Evolutionary conservation across 441 rosid genomes (phyloP).

Genomic region (Mallotus japonicus): DNA sequence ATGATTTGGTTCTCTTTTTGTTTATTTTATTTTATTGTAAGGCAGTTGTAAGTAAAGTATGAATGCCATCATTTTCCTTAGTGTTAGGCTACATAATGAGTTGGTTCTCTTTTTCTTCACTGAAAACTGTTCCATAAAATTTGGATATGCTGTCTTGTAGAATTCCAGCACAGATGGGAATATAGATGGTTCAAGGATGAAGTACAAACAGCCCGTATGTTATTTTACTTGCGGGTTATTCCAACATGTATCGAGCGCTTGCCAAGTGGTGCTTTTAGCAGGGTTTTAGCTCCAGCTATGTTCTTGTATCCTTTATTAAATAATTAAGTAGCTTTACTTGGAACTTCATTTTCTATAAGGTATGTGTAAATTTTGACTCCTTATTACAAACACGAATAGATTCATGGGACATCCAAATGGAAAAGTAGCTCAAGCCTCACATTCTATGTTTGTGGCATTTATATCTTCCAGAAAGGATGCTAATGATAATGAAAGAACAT

Average conservation of each 20-base stretch:
- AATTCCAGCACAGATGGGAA: conserved; percentile 39
- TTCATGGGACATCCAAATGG: conserved; percentile 81
- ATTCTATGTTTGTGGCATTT: conserved; percentile 74
- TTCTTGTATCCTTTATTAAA: conserved; percentile 75
- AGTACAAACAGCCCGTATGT: conserved; percentile 84
- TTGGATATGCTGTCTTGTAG: conserved; percentile 33
- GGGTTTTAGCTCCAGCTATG: conserved; percentile 75
- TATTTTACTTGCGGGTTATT: conserved; percentile 82
- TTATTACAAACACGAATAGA: conserved; percentile 46
- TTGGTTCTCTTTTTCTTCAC: neutral
- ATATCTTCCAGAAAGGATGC: conserved; percentile 62
- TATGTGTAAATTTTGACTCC: conserved; percentile 31
- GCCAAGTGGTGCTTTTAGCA: conserved; percentile 54
- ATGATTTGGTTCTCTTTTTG: neutral
- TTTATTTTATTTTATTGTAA: too few species aligned
- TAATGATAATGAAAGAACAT: conserved; percentile 47
- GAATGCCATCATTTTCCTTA: too few species aligned
- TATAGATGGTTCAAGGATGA: conserved; percentile 84
- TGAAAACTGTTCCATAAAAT: neutral
- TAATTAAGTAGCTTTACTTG: neutral
- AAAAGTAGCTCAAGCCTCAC: conserved; percentile 81
- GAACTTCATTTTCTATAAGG: neutral
- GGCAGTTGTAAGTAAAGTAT: too few species aligned
- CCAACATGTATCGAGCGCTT: conserved; percentile 78
- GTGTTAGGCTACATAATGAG: neutral